Percentiles rank a stretch among this genome's conserved stretches.
These are phyloP conservation scores for Phaffia rhodozyma DNA, from an alignment of 1,284 basidiomycete species.

Conservation along the genomic window DNA sequence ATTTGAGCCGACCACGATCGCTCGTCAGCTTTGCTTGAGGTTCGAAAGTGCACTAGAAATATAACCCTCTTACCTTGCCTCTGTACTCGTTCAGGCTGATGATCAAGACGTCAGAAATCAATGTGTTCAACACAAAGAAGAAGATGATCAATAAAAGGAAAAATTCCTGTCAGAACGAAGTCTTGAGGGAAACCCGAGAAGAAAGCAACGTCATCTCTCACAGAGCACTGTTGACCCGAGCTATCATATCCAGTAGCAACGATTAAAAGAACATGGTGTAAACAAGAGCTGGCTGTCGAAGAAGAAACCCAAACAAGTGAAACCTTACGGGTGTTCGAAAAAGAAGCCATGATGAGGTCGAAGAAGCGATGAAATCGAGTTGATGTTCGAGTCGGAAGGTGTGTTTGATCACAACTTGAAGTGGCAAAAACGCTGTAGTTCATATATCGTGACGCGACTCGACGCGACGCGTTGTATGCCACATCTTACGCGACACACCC, in stretches of 20 bases:
- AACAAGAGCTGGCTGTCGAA: not conserved
- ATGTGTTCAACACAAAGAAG: no score
- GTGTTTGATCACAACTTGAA: no score
- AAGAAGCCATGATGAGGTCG: not conserved
- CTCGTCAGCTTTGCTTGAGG: no score
- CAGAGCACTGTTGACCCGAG: conserved; percentile 5
- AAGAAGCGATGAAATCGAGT: no score
- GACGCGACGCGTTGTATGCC: no score
- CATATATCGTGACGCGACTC: no score
- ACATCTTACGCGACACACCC: no score
- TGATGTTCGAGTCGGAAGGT: no score
- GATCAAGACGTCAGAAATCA: not conserved
- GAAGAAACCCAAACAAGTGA: not conserved
- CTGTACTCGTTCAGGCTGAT: not conserved
- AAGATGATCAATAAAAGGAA: not conserved
- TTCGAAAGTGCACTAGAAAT: no score
- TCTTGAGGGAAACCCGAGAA: no score
- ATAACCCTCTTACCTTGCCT: not conserved
- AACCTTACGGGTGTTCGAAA: not conserved
- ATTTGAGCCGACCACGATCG: not conserved
- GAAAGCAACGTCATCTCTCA: not conserved
- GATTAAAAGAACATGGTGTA: not conserved
- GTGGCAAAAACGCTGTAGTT: no score
- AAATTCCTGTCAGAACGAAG: no score
- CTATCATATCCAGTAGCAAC: not conserved